Base-by-base conservation (phyloP, 129 eudicot species). In the Silybum marianum region DNA sequence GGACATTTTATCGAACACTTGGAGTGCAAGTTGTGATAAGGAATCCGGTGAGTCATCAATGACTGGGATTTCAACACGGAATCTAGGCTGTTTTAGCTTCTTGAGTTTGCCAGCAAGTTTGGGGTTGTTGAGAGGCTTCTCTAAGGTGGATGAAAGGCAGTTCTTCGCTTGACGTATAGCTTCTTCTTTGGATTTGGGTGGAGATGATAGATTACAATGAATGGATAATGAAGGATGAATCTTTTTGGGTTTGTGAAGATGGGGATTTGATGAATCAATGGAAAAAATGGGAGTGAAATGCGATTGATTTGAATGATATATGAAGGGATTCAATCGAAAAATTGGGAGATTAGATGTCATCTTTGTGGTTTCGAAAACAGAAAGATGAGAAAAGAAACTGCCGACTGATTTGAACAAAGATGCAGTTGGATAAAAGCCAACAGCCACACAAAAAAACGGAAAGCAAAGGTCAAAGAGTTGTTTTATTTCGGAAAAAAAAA, bases 101-200 rank as follows among this genome's bases (percentile, higher is more conserved):
- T 90, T 90, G 75, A 90, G 78, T 72, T 86, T 90, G n/a, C 93
- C 91, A 22, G 97, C 73, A 73, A 93, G 95, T 69, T 88, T 91
- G 1, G 91, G 88, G 82, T 84, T 91, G 90, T 90, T 94, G 38
- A 92, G 87, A 16, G 96, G 97, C 63, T 92, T 94, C 54, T 92
- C 88, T 18, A 95, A 78, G 75, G 96, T 79, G 79, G 94, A 46
- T 36, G 84, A 81, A 42, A 95, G 91, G 75, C 92, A 86, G n/a
- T 86, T 88, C 69, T 92, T 95, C 23, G 94, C 98, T 86, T 95
- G 98, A 67, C 73, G 87, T 67, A 95, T 85, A 40, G 97, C 98
- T 86, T 95, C 97, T 84, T 95, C 91, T 84, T 89, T 95, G 14
- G 94, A 81, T n/a, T 89, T 76, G 21, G 98, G 97, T 10, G 96